Percentiles rank a stretch among this genome's conserved stretches.
These are phyloP conservation scores for Casuarina glauca DNA, from an alignment of 306 rosid species.

Conservation along the genomic window DNA sequence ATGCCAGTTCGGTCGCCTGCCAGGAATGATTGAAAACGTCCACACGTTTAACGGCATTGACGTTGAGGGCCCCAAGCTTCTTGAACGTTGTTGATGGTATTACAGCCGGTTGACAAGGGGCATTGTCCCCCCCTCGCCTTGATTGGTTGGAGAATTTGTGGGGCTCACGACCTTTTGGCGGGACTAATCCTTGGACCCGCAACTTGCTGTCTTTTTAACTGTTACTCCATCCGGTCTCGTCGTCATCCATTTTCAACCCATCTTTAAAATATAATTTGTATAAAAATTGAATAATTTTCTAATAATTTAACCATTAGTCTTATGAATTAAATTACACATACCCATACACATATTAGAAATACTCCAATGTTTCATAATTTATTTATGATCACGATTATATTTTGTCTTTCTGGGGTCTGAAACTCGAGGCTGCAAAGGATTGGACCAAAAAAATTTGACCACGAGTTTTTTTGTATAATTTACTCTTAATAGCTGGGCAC, in stretches of 20 bases:
- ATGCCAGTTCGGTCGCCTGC: slow-evolving; percentile 30
- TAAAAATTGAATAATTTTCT: too few relatives aligned
- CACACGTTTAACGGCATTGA: slow-evolving; percentile 19
- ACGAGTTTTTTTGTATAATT: too few relatives aligned
- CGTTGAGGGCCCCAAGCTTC: slow-evolving; percentile 11
- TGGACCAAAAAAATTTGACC: neutral
- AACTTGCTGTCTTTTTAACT: neutral
- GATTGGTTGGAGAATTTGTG: neutral
- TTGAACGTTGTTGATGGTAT: neutral
- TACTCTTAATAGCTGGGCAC: too few relatives aligned
- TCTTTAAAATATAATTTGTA: too few relatives aligned
- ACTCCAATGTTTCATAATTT: neutral
- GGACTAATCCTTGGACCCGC: neutral
- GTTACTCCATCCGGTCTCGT: neutral
- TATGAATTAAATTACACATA: too few relatives aligned
- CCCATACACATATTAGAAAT: neutral
- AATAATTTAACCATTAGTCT: too few relatives aligned
- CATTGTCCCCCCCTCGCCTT: neutral
- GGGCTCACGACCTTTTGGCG: neutral
- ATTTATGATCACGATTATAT: neutral
- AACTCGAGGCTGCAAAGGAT: too few relatives aligned
- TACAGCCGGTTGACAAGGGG: neutral
- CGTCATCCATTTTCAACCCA: neutral
- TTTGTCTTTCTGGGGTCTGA: neutral
- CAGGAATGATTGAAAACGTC: slow-evolving; percentile 32